Percentiles rank a stretch among this genome's conserved stretches.
phyloP scores from a whole-genome alignment of 1,284 basidiomycete species.

The Hemileia vastatrix region DNA sequence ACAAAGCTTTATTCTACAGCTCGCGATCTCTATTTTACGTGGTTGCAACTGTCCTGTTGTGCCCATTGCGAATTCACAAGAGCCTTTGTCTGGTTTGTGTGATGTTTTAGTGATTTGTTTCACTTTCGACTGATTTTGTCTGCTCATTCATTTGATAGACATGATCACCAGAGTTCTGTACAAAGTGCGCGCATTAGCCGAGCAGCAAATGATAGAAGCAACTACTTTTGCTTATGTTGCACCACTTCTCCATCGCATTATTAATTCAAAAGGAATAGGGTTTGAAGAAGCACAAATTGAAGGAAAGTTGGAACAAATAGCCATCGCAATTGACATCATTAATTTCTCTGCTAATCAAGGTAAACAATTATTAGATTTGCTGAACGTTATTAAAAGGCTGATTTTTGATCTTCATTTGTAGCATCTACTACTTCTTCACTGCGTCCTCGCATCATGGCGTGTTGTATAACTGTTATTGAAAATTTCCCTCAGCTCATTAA shows the following conservation, averaged over 20 bases:
- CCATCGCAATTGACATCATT: constrained; percentile 73
- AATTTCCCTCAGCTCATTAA: constrained; percentile 74
- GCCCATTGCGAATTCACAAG: constrained; percentile 62
- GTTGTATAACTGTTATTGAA: constrained; percentile 65
- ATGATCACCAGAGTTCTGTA: constrained; percentile 78
- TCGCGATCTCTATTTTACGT: constrained; percentile 61
- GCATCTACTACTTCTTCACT: constrained; percentile 30
- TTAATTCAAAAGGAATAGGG: constrained; percentile 60
- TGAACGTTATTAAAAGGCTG: no score
- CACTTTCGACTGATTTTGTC: background rate
- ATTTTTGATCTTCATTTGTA: background rate
- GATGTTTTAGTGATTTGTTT: background rate
- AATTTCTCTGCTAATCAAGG: constrained; percentile 77
- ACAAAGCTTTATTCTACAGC: no score
- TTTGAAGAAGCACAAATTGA: constrained; percentile 55
- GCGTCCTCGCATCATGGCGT: constrained; percentile 51
- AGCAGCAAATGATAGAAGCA: constrained; percentile 71
- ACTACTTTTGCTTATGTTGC: constrained; percentile 73
- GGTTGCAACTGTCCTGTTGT: constrained; percentile 58
- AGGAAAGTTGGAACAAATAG: constrained; percentile 73
- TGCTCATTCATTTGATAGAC: constrained; percentile 46
- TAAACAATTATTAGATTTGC: constrained; percentile 50
- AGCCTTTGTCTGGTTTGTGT: constrained; percentile 47
- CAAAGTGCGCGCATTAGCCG: constrained; percentile 68
- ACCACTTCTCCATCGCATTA: constrained; percentile 64